A percentile compares a stretch with the other conserved stretches of the same genome.
phyloP scores from a whole-genome alignment of 1,139 yeast genomes.

The Geotrichum europaeum region DNA sequence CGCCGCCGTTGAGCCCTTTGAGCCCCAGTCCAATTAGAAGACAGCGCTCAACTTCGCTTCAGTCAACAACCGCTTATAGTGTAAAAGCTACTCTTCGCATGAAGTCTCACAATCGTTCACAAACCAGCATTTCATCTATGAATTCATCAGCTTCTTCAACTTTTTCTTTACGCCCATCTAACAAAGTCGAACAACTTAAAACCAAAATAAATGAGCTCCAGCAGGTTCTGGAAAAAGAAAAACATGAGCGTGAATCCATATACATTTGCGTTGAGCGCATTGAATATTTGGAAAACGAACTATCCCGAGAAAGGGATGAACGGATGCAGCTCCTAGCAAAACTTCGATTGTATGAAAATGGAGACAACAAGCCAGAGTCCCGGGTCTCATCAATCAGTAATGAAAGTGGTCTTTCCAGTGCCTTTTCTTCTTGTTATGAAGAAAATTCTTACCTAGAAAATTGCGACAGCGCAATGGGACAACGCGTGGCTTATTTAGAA shows the following conservation, averaged over 20 bases:
- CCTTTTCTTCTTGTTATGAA: background rate
- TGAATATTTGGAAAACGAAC: conserved; percentile 23
- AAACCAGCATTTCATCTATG: background rate
- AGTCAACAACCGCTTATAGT: background rate
- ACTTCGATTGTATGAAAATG: conserved; percentile 11
- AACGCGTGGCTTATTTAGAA: background rate
- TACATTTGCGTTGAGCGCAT: conserved; percentile 25
- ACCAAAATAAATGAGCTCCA: conserved; percentile 30
- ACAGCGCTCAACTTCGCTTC: background rate
- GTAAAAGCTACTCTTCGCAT: conserved; percentile 6
- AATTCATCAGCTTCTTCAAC: background rate
- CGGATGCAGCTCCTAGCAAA: conserved; percentile 21
- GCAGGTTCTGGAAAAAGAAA: conserved; percentile 28
- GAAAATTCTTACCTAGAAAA: background rate
- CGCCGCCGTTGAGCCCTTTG: background rate
- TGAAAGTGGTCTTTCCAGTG: background rate
- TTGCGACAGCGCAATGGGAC: background rate
- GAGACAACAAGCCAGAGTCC: background rate
- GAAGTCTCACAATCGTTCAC: conserved; percentile 6
- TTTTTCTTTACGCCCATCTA: background rate
- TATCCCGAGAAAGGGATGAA: conserved; percentile 25
- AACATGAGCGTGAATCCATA: conserved; percentile 27
- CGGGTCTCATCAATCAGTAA: background rate
- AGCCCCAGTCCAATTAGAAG: background rate
- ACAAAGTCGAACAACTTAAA: conserved; percentile 29